phyloP scores from a whole-genome alignment of 2,329 filamentous ascomycete genomes.

The Apiospora arundinis region DNA sequence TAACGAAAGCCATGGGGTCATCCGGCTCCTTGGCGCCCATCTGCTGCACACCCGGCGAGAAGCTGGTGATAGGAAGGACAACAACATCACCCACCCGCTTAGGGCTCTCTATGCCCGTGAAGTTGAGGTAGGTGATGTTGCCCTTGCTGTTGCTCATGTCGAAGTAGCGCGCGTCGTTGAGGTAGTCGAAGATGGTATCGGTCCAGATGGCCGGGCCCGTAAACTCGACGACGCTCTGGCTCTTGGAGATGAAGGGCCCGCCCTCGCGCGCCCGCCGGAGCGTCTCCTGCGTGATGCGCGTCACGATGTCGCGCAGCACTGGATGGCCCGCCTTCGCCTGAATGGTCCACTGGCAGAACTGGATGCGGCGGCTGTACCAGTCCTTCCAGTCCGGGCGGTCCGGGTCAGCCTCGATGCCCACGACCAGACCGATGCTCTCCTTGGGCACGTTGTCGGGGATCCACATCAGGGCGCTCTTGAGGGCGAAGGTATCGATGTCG shows the following conservation, averaged over 20 bases:
- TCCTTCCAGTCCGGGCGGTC: slow-evolving; percentile 90
- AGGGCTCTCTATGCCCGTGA: slow-evolving; percentile 82
- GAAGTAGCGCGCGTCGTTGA: slow-evolving; percentile 91
- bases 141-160: slow-evolving; percentile 74
- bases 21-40: slow-evolving; percentile 91
- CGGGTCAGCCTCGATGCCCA: slow-evolving; percentile 96
- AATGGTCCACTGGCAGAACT: slow-evolving; percentile 99
- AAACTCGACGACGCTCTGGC: slow-evolving; percentile 87
- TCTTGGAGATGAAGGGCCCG: slow-evolving; percentile 51
- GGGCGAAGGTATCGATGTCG: slow-evolving; percentile 88
- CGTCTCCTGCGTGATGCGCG: slow-evolving; percentile 83
- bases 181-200: slow-evolving; percentile 87
- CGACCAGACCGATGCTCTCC: slow-evolving; percentile 80
- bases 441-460: slow-evolving; percentile 79
- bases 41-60: slow-evolving; percentile 91
- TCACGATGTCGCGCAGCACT: slow-evolving; percentile 84
- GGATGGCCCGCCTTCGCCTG: slow-evolving; percentile 95
- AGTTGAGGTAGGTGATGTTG: slow-evolving; percentile 84
- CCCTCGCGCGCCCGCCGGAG: slow-evolving; percentile 72
- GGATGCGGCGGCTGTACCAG: slow-evolving; percentile 95
- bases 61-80: slow-evolving; percentile 93
- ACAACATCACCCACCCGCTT: slow-evolving; percentile 94
- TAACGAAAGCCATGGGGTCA: slow-evolving; percentile 96
- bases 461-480: slow-evolving; percentile 87
- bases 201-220: slow-evolving; percentile 96